Base-by-base conservation (phyloP, 441 rosid species). In the Gossypium aridum region DNA sequence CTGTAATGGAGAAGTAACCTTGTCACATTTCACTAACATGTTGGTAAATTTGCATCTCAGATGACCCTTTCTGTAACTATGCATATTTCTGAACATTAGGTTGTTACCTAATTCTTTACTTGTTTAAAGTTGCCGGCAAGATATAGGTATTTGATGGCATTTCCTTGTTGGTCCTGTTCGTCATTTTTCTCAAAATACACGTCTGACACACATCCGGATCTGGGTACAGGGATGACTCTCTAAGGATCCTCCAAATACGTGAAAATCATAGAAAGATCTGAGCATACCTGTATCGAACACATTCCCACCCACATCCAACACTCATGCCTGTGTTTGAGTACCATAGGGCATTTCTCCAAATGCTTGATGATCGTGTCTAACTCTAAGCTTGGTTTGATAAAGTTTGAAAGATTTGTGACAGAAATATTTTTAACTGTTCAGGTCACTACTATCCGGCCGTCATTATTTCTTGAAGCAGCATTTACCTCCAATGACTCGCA, bases 401-500 rank as follows among this genome's bases (percentile, higher is more conserved):
- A 10, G 56, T 43, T 66, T 25, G 25, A 45, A 23, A 45, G 10
- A 22, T 2, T 45, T 22, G 2, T 4, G 51, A 83, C 75, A 13
- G 26, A 45, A 59, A 28, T 55, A 28, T 59, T 13, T 34, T 70
- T 62, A 25, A 74, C 64, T 66, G 79, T 82, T 72, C 92, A 93
- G 97, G 97, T 96, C 77, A 85, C 78, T 17, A 87, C 85, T 0
- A 83, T 91, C 78, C 85, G 84, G 4, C 91, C 97, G 0, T 85
- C 94, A 1, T 71, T 90, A 85, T 90, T 91, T 77, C 90, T 93
- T 26, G 97, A 92, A 83, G 92, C 93, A 39, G 94, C 98, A 31
- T 85, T 83, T 63, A 86, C 96, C 45, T 82, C 94, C 14, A 86
- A 84, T 53, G 89, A 93, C 74, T 65, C 92, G 3, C 93, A 91